A percentile compares a stretch with the other conserved stretches of the same genome.
Conservation (phyloP, 495 filamentous ascomycete species). For the Penicillium psychrofluorescens region DNA sequence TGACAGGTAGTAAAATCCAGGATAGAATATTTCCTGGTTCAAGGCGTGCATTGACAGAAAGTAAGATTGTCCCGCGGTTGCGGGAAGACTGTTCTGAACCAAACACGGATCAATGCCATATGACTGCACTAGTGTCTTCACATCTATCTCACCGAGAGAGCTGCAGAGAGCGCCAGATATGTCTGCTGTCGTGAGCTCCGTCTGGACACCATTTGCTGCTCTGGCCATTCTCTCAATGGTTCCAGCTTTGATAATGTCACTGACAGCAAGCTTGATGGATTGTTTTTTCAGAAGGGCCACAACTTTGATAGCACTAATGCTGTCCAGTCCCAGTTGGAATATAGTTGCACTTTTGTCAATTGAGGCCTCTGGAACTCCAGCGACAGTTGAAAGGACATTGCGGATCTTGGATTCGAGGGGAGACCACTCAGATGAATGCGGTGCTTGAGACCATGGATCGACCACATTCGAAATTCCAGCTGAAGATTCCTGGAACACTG, state of each 20-base stretch:
- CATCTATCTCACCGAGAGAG: constrained; percentile 12
- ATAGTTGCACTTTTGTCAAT: constrained; percentile 63
- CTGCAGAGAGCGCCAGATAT: constrained; percentile 8
- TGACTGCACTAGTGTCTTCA: constrained; percentile 7
- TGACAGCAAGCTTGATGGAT: constrained; percentile 21
- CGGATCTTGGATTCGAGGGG: constrained; percentile 46
- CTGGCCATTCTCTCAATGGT: constrained; percentile 25
- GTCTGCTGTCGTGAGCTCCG: constrained; percentile 3
- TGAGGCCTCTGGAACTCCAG: constrained; percentile 48
- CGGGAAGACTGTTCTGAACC: constrained; percentile 13
- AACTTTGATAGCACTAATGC: constrained; percentile 70
- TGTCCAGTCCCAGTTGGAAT: constrained; percentile 83
- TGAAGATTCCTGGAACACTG: constrained; percentile 14
- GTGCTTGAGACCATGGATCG: not conserved
- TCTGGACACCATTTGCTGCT: constrained; percentile 5
- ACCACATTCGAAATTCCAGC: not conserved
- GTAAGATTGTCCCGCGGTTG: constrained; percentile 26
- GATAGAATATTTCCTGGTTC: constrained; percentile 24
- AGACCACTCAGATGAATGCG: constrained; percentile 8
- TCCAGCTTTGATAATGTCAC: constrained; percentile 28
- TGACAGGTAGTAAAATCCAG: constrained; percentile 19
- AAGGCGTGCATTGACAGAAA: constrained; percentile 25
- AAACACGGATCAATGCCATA: constrained; percentile 11
- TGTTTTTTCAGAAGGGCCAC: constrained; percentile 25
- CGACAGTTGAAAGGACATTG: constrained; percentile 55